Percentiles rank a stretch among this genome's conserved stretches.
phyloP scores from a whole-genome alignment of 106 monocot species.

The Ottelia alismoides region DNA sequence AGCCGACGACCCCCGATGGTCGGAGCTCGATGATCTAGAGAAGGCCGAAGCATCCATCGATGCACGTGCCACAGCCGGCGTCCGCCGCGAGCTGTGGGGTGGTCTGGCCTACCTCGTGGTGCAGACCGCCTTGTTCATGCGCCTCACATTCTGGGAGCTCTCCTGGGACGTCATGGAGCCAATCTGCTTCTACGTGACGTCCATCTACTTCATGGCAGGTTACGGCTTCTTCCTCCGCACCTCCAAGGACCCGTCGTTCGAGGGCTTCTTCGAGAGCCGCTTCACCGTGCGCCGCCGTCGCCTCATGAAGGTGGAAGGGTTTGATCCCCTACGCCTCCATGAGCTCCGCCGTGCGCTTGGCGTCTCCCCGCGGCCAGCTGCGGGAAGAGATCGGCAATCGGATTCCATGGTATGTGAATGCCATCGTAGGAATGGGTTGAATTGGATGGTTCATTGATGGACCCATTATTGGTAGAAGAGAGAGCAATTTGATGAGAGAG shows the following conservation, averaged over 20 bases:
- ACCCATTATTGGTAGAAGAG: too few relatives aligned
- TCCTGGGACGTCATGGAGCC: constrained; percentile 94
- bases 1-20: not conserved
- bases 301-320: constrained; percentile 27
- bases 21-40: constrained; percentile 44
- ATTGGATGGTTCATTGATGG: not conserved
- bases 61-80: constrained; percentile 14
- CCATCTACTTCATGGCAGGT: constrained; percentile 63
- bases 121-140: constrained; percentile 57
- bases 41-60: constrained; percentile 39
- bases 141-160: constrained; percentile 79
- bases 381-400: not conserved
- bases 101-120: constrained; percentile 44
- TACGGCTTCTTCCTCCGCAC: constrained; percentile 74
- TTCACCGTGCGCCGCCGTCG: constrained; percentile 37
- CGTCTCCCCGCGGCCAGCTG: not conserved
- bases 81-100: constrained; percentile 47
- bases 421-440: not conserved
- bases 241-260: constrained; percentile 57
- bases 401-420: not conserved
- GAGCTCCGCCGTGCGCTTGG: constrained; percentile 19
- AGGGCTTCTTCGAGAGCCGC: constrained; percentile 53
- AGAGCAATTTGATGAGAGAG: too few relatives aligned
- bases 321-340: constrained; percentile 33
- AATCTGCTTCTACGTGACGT: constrained; percentile 77